Base-by-base conservation (phyloP, 306 rosid genomes). In the Glycyrrhiza uralensis region DNA sequence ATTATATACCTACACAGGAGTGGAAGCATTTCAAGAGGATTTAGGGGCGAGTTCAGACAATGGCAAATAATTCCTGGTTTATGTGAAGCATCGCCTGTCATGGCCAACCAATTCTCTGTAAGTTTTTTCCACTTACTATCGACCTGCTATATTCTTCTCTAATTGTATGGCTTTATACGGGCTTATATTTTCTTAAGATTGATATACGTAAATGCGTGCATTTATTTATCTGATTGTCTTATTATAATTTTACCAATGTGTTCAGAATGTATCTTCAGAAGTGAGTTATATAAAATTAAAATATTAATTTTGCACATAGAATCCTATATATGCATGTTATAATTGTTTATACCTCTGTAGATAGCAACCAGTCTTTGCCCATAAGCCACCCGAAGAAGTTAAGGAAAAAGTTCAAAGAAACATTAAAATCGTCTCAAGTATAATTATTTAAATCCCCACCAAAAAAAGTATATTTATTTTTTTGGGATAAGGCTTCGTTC, bases 61-160 rank as follows among this genome's bases (percentile, higher is more conserved):
- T 91, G 95, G 97, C 96, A 94, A 85, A 91, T 94, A 55, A 68
- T 89, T 82, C 99, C 97, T 69, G 93, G 97, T 59, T 72, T 77
- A 79, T 88, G 97, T 22, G 93, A 94, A 71, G 77, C 90, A 49
- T 94, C 97, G 51, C 97, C 97, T 67, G 88, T 94, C 79, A 94
- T 94, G 99, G 89, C 96, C 86, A 91, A 94, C 81, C 99, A 94
- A 81, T 94, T 94, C 77, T 94, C 99, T 72, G 99, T 94, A 85
- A 66, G 74, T 66, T 60, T 71, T 79, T 75, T 66, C 29, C 26
- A 26, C 71, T 66, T 32, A 26, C 55, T 54, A 47, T 77, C 41
- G 45, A 46, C 14, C 41, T 69, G 69, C 65, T 62, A 54, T 69
- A 61, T 76, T 41, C 76, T 51, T 78, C 74, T 74, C 18, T 79